Evolutionary conservation across 1,139 yeast genomes (phyloP).

Genomic region (Yarrowia galli): DNA sequence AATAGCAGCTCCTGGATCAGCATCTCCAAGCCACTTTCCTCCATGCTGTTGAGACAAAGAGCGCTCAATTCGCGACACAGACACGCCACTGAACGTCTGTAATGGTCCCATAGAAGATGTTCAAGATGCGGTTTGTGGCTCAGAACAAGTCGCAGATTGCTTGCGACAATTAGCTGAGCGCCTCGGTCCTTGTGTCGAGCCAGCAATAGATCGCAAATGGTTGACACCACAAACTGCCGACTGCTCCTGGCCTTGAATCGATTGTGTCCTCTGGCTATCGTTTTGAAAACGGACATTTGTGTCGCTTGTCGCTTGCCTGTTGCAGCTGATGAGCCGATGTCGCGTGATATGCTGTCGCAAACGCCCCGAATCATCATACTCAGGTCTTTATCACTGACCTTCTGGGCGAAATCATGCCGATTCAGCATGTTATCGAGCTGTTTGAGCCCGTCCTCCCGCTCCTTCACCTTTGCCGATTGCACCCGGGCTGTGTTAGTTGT

Average conservation of each 20-base stretch:
- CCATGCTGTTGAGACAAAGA: background rate
- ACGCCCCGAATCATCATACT: constrained; percentile 11
- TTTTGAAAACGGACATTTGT: constrained; percentile 20
- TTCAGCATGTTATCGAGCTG: constrained; percentile 14
- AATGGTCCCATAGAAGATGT: constrained; percentile 33
- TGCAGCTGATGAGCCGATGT: background rate
- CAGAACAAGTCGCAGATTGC: constrained; percentile 2
- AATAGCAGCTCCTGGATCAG: constrained; percentile 12
- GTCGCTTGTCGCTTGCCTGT: constrained; percentile 2
- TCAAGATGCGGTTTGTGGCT: constrained; percentile 3
- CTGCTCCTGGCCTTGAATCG: constrained; percentile 3
- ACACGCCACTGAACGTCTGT: background rate
- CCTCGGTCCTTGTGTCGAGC: constrained; percentile 22
- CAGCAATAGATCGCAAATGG: background rate
- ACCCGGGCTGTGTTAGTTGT: constrained; percentile 30
- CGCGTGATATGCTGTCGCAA: constrained; percentile 9
- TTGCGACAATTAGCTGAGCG: constrained; percentile 16
- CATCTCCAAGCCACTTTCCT: background rate
- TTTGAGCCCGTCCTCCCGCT: constrained; percentile 20
- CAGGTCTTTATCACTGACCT: constrained; percentile 17
- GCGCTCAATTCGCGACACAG: constrained; percentile 9
- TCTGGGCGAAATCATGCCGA: background rate
- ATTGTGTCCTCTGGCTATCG: background rate
- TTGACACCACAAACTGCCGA: background rate
- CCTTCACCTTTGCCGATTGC: constrained; percentile 12